A percentile compares a stretch with the other conserved stretches of the same genome.
Conservation (phyloP, 305 asterid genomes). For the Salvia sclarea region DNA sequence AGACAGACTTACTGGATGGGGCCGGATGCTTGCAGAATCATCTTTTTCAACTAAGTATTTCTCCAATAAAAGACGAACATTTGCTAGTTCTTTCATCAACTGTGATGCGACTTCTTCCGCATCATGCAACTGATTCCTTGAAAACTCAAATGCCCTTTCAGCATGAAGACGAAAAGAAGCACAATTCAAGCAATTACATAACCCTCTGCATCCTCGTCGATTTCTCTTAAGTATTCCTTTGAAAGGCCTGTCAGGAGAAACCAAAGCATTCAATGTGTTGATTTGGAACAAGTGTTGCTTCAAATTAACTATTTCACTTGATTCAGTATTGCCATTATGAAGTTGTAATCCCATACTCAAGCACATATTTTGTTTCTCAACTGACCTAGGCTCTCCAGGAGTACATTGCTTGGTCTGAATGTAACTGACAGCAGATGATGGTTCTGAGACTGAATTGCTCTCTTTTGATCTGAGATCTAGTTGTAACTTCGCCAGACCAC, state of each 20-base stretch:
- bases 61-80: conserved; percentile 58
- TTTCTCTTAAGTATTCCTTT: conserved; percentile 77
- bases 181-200: conserved; percentile 76
- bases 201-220: conserved; percentile 78
- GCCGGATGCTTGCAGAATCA: conserved; percentile 33
- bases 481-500: conserved; percentile 28
- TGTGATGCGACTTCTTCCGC: conserved; percentile 67
- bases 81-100: conserved; percentile 63
- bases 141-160: conserved; percentile 74
- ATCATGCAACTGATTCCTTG: conserved; percentile 79
- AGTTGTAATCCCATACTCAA: conserved; percentile 28
- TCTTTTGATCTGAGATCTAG: conserved; percentile 26
- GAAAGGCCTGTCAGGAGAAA: conserved; percentile 29
- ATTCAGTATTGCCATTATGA: conserved; percentile 29
- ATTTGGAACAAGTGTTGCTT: conserved; percentile 26
- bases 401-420: conserved; percentile 25
- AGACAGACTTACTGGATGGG: conserved; percentile 45
- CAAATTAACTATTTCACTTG: conserved; percentile 24
- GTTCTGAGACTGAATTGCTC: conserved; percentile 24
- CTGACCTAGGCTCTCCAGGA: conserved; percentile 31
- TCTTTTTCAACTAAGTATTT: conserved; percentile 34
- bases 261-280: conserved; percentile 27
- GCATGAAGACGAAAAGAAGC: conserved; percentile 88
- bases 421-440: conserved; percentile 27
- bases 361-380: conserved; percentile 33